Evolutionary conservation across 768 basidiomycete genomes (phyloP), one percentile per base, ranked within the genome.

Genomic region (Trametopsis cervina): DNA sequence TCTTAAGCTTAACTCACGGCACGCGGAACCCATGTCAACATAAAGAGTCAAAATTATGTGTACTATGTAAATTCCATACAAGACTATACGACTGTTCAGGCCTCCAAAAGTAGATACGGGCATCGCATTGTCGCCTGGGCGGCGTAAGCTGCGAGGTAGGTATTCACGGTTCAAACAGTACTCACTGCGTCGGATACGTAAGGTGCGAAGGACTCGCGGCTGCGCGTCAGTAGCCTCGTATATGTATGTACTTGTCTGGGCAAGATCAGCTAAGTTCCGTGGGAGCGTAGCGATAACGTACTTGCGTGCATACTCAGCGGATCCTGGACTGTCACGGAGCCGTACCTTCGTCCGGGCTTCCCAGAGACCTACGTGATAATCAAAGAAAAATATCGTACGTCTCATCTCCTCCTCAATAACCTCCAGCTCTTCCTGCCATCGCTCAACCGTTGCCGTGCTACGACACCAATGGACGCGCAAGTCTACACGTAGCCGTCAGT

Each of bases 401-500:
- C n/a, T 4, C 49, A 50, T 50, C 36, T 50, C 49, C 20, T 35
- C 42, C 3, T 4, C 4, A 1, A 50, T 20, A 4, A 44, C 12
- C n/a, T 11, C 17, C 17, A 7, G 3, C 27, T 51, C 36, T 24
- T 51, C 49, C 13, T 25, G 2, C 49, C 49, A 51, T 11, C 49
- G 43, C 1, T 2, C 2, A 13, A 23, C 21, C 7, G 40, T n/a
- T 22, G 49, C 49, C 17, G 25, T 38, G 24, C 17, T 44, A 12
- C 49, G 26, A 38, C 44, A 51, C 49, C 49, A 51, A 25, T 44
- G 44, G 1, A 51, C 44, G 4, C 42, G n/a, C 13, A 40, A n/a
- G 2, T 22, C 49, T 51, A 21, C 5, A 20, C 13, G n/a, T 33
- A 15, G 29, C 7, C 15, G 7, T 15, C 7, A 15, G 15, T 7